Percentiles rank a stretch among this genome's conserved stretches.
These are phyloP conservation scores for Umbelopsis sp. DNA, from an alignment of 192 early-diverging fungal genomes.

Conservation along the genomic window DNA sequence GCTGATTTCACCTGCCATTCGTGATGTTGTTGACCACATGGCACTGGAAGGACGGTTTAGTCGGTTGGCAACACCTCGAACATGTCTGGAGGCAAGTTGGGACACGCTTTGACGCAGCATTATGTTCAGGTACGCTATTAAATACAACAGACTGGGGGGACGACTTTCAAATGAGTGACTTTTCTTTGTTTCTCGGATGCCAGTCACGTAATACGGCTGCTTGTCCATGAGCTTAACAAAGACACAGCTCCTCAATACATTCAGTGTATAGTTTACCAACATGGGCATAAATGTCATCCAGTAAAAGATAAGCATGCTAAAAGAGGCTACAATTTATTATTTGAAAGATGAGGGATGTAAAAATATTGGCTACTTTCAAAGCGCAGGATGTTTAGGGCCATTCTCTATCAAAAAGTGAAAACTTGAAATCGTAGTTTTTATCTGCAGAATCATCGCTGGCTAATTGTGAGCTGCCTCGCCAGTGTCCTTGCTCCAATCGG, in stretches of 20 bases:
- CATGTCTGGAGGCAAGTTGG: not conserved
- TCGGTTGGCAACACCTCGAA: not conserved
- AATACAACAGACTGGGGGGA: not conserved
- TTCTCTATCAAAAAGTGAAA: constrained; percentile 19
- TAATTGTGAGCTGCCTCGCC: not conserved
- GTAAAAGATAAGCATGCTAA: too few relatives aligned
- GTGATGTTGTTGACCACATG: not conserved
- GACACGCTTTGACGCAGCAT: constrained; percentile 12
- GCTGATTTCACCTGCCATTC: not conserved
- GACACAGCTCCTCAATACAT: too few relatives aligned
- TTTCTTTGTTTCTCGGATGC: not conserved
- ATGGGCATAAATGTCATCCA: too few relatives aligned
- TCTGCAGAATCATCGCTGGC: not conserved
- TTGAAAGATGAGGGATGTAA: not conserved
- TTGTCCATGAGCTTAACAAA: too few relatives aligned
- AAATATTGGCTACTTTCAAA: not conserved
- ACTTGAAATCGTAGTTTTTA: not conserved
- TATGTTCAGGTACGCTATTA: not conserved
- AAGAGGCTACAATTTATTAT: too few relatives aligned
- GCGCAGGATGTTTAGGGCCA: not conserved
- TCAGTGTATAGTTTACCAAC: too few relatives aligned
- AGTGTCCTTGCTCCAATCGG: constrained; percentile 4
- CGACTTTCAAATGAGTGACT: not conserved
- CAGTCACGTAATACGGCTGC: not conserved
- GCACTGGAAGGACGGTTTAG: not conserved